Percentiles rank a stretch among this genome's conserved stretches.
Evolutionary conservation across 306 rosid species (phyloP).

Genomic region (Quercus agrifolia): DNA sequence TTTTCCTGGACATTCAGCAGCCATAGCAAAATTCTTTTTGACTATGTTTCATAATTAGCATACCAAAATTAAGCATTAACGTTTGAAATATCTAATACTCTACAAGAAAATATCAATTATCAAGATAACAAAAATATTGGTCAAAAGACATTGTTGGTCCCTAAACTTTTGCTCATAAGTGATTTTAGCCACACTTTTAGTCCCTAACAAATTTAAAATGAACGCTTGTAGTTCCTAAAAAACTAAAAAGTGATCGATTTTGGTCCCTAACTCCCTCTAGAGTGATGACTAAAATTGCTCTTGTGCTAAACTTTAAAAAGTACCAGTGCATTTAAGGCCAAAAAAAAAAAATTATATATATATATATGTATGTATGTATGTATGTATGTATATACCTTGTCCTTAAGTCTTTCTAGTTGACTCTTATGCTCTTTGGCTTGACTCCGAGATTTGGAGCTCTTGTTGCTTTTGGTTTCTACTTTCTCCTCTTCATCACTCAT

Average conservation of each 20-base stretch:
- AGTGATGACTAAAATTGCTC: too few relatives aligned
- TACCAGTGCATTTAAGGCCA: too few relatives aligned
- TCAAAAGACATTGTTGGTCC: too few relatives aligned
- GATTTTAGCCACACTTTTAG: too few relatives aligned
- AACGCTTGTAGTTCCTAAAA: too few relatives aligned
- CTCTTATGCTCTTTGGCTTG: slow-evolving; percentile 65
- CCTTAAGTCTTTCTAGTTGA: slow-evolving; percentile 57
- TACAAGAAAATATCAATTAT: background rate
- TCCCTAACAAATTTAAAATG: too few relatives aligned
- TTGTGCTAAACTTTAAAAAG: too few relatives aligned
- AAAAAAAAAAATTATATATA: too few relatives aligned
- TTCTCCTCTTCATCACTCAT: slow-evolving; percentile 21
- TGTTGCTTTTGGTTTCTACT: slow-evolving; percentile 22
- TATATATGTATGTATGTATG: too few relatives aligned
- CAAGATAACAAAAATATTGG: background rate
- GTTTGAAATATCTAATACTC: background rate
- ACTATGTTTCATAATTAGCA: background rate
- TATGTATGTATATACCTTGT: slow-evolving; percentile 41
- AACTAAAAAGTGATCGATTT: too few relatives aligned
- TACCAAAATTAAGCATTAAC: background rate
- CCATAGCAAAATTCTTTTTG: background rate
- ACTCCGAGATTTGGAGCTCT: slow-evolving; percentile 25
- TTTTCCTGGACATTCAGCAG: background rate
- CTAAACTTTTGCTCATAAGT: too few relatives aligned
- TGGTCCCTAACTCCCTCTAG: too few relatives aligned